A percentile compares a stretch with the other conserved stretches of the same genome.
Evolutionary conservation across 495 filamentous ascomycete species (phyloP).

Genomic region (Delitschia confertaspora): DNA sequence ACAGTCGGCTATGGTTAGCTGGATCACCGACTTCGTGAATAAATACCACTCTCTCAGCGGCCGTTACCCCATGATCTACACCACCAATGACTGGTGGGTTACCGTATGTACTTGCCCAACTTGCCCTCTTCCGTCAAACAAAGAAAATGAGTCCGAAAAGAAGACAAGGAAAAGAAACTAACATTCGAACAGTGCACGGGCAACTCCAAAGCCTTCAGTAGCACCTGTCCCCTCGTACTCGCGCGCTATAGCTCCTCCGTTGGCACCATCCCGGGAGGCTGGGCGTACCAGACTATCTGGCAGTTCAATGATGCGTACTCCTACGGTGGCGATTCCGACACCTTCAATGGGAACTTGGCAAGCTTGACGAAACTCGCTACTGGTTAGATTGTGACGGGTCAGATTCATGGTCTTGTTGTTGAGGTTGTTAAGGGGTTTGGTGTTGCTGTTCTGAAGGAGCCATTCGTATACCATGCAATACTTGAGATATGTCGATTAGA

Average conservation of each 20-base stretch:
- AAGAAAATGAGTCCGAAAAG: no score
- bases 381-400: slow-evolving; percentile 7
- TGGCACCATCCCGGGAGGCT: slow-evolving; percentile 50
- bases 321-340: slow-evolving; percentile 28
- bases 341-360: slow-evolving; percentile 24
- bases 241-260: slow-evolving; percentile 43
- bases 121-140: no score
- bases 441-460: no score
- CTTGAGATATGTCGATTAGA: no score
- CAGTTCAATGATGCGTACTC: slow-evolving; percentile 16
- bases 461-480: no score
- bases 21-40: slow-evolving; percentile 53
- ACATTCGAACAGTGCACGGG: slow-evolving; percentile 44
- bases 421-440: no score
- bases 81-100: slow-evolving; percentile 53
- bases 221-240: slow-evolving; percentile 48
- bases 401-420: no score
- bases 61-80: slow-evolving; percentile 54
- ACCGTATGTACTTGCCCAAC: slow-evolving; percentile 11
- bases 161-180: no score
- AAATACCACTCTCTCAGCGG: slow-evolving; percentile 45
- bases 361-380: slow-evolving; percentile 23
- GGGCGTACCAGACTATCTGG: slow-evolving; percentile 45
- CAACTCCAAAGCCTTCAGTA: slow-evolving; percentile 43
- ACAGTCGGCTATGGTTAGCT: slow-evolving; percentile 46